These are phyloP conservation scores for Rhypophila decipiens DNA, from an alignment of 495 filamentous ascomycete genomes.

Conservation along the genomic window DNA sequence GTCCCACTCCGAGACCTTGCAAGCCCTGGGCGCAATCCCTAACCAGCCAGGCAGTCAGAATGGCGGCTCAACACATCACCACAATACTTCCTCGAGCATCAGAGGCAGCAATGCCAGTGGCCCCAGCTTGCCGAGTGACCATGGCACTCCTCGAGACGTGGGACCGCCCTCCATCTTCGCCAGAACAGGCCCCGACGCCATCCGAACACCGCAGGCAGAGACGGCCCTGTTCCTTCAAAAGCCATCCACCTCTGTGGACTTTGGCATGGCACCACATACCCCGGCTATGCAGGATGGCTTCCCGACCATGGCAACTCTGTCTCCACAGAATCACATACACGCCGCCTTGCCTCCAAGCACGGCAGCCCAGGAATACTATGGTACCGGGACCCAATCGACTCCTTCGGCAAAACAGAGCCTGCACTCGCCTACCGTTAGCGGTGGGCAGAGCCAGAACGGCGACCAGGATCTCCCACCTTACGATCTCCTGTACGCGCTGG, in stretches of 20 bases:
- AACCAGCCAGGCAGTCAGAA: slow-evolving; percentile 29
- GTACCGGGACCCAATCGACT: slow-evolving; percentile 15
- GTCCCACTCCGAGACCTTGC: slow-evolving; percentile 42
- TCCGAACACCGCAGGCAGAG: slow-evolving; percentile 51
- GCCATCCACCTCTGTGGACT: slow-evolving; percentile 40
- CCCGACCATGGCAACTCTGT: slow-evolving; percentile 26
- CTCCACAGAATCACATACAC: slow-evolving; percentile 29
- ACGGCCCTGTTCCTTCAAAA: slow-evolving; percentile 59
- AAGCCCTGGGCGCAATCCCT: slow-evolving; percentile 23
- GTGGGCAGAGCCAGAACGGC: slow-evolving; percentile 30
- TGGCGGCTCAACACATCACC: slow-evolving; percentile 12
- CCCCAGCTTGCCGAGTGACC: slow-evolving; percentile 39
- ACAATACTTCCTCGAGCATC: slow-evolving; percentile 46
- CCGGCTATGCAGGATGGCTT: slow-evolving; percentile 29
- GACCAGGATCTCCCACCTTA: slow-evolving; percentile 81
- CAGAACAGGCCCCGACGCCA: slow-evolving; percentile 25
- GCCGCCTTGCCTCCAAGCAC: slow-evolving; percentile 20
- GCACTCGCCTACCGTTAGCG: slow-evolving; percentile 39
- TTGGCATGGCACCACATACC: slow-evolving; percentile 25
- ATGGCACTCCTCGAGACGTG: slow-evolving; percentile 39
- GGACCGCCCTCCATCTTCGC: slow-evolving; percentile 32
- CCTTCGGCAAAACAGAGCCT: slow-evolving; percentile 20
- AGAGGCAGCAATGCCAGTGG: slow-evolving; percentile 35
- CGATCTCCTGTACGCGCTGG: slow-evolving; percentile 71
- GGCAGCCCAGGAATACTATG: slow-evolving; percentile 42